Evolutionary conservation across 495 filamentous ascomycete genomes (phyloP), one percentile per base, ranked within the genome.

Genomic region (Entonaema liquescens): DNA sequence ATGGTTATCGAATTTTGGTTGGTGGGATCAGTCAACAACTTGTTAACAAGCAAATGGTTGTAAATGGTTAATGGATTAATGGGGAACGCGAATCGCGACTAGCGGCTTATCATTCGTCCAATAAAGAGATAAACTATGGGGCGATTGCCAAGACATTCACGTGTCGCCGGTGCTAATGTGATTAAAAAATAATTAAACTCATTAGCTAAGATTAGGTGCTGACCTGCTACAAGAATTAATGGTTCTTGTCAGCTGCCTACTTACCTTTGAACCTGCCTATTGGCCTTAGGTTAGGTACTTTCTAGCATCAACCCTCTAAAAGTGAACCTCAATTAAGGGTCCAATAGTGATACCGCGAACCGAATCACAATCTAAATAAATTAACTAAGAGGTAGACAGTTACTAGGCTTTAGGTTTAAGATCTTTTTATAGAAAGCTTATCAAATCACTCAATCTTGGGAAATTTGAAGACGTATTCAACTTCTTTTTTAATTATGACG

Each of bases 71-170:
- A 5, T 21, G 36, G 29, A n/a, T 35, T 57, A 28, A 28, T 57
- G n/a, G 55, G 63, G 62, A 53, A 76, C 75, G 75, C 75, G 75
- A 77, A 74, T 76, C 75, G 75, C 75, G 75, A 76, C 75, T 65
- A 21, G 23, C 60, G 35, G 66, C 58, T 67, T 65, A 40, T 55
- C 59, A 74, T 68, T 72, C 56, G 70, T 61, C 49, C n/a, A 38
- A 53, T 13, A 53, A 59, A 62, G 62, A 23, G 29, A 62, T 31
- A 28, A 63, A 67, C 4, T 58, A 66, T 59, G 62, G 65, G 65
- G 19, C 52, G 23, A 28, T 11, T 59, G 61, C 65, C 65, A 67
- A 70, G 62, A 70, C 13, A 70, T 74, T 74, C 71, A 74, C 71
- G 71, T 73, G 70, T 65, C 36, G 62, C 35, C 29, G 12, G 12